Evolutionary conservation across 805 yeast species (phyloP), one percentile per base, ranked within the genome.

Genomic region (Ogataea philodendri): DNA sequence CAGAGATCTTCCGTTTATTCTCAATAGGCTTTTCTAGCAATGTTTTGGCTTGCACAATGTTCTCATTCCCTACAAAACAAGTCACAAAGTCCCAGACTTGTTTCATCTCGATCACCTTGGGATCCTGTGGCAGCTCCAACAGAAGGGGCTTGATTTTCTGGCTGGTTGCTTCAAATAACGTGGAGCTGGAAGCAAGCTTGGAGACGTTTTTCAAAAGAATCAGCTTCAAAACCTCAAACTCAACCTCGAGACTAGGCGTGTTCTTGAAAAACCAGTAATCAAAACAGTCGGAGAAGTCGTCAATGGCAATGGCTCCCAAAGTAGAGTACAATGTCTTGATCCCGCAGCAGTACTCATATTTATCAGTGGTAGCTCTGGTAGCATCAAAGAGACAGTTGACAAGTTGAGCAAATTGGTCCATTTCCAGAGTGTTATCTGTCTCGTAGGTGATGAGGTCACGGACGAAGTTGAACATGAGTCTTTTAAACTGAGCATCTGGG

Each of bases 401-500:
- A 7, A 49, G 31, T 10, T 26, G 20, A 9, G 39, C 28, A 26
- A 39, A 45, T 6, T 26, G 30, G 4, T 34, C 38, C 19, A 39
- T 21, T 13, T 37, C 37, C 7, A 49, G 22, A 10, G 26, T 18
- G 27, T 46, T 34, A 24, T 49, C 54, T 7, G 42, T 32, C 22
- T 48, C 48, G 18, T 45, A 46, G n/a, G 46, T 42, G 15, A 49
- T 37, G 15, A 48, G 23, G 26, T 48, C 49, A 35, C 32, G 45
- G 13, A 43, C 39, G 9, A 49, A 42, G 3, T 40, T 41, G 19
- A 32, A 42, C 35, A 49, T 28, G 5, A 38, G 19, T 6, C 38
- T 28, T 9, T 27, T 45, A 26, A 41, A 35, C 8, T 38, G 35
- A 13, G 44, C 31, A 15, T 46, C 45, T 2, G 32, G 17, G 3